Base-by-base conservation (phyloP, 2,329 filamentous ascomycete genomes). In the Raffaelea ambrosiae region DNA sequence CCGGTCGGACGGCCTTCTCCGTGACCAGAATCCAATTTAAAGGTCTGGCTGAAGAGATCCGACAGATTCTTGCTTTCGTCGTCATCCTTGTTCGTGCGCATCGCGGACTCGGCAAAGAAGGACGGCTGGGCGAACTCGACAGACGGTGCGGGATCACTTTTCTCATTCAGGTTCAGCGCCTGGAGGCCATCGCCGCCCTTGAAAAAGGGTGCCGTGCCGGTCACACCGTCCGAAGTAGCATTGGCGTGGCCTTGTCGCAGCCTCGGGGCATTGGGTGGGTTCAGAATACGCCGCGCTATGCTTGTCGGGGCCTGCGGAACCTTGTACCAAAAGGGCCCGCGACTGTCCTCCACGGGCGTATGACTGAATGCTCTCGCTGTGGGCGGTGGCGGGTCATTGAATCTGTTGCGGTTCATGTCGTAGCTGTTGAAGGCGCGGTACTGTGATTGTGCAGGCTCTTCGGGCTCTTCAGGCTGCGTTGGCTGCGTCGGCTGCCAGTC, bases 221-320 rank as follows among this genome's bases (percentile, higher is more conserved):
- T n/a, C n/a, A n/a, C 26, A 7, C 26, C 26, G 7, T 29, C 13
- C 13, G 26, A 7, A 7, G 26, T 29, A 13, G 7, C 13, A 29
- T 29, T 29, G 26, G 7, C 26, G 7, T 13, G 26, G 26, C 13
- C 13, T 7, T 29, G 26, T 13, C 69, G 67, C 22, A 83, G 65
- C 2, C 74, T 64, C 0, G 79, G 73, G 33, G 72, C 68, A 50
- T 75, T 77, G 4, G 76, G 74, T 2, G 82, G 81, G 51, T 84
- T 86, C 29, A 77, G 72, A 7, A 80, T 62, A 40, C 73, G 71
- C 38, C 81, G 76, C 2, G 82, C 81, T 20, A 83, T 81, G n/a
- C 74, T 76, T 14, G 73, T 77, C 14, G 86, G 85, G 1, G 83
- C 82, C 1, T 81, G 72, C 4, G 86, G 86, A 3, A 88, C 73